phyloP scores from a whole-genome alignment of 805 yeast genomes.

The Lipomyces spencermartinsiae region DNA sequence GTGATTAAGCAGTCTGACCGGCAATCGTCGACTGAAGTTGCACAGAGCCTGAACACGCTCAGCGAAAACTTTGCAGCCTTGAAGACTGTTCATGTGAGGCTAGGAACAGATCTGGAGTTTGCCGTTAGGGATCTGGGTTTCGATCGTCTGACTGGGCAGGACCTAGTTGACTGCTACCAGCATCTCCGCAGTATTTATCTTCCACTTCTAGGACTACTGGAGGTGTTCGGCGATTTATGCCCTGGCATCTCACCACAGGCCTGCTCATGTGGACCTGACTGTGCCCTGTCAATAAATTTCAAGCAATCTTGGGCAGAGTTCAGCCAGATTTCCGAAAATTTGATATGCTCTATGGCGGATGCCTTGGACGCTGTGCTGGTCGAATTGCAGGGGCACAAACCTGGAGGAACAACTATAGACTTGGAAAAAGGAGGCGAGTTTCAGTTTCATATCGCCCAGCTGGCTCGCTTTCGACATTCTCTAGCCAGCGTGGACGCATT shows the following conservation, averaged over 20 bases:
- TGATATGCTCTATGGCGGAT: background rate
- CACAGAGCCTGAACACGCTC: conserved; percentile 1
- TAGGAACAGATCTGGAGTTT: no score
- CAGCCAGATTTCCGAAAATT: conserved; percentile 2
- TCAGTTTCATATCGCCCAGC: no score
- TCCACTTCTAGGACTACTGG: conserved; percentile 3
- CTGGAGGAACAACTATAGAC: background rate
- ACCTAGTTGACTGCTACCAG: background rate
- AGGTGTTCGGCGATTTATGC: background rate
- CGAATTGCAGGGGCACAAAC: background rate
- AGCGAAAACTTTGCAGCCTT: background rate
- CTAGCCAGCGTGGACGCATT: no score
- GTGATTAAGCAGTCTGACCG: background rate
- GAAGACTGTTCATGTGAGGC: no score
- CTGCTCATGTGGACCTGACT: background rate
- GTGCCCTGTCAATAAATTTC: background rate
- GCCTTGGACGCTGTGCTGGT: conserved; percentile 1
- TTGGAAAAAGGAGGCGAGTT: background rate
- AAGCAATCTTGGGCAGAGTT: background rate
- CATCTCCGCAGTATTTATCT: conserved; percentile 1
- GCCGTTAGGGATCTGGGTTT: no score
- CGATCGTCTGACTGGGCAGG: background rate
- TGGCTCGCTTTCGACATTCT: no score
- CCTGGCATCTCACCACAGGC: background rate
- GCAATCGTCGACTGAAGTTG: background rate